A percentile compares a stretch with the other conserved stretches of the same genome.
phyloP scores from a whole-genome alignment of 1,284 basidiomycete species.

The Cryptococcus sp. region DNA sequence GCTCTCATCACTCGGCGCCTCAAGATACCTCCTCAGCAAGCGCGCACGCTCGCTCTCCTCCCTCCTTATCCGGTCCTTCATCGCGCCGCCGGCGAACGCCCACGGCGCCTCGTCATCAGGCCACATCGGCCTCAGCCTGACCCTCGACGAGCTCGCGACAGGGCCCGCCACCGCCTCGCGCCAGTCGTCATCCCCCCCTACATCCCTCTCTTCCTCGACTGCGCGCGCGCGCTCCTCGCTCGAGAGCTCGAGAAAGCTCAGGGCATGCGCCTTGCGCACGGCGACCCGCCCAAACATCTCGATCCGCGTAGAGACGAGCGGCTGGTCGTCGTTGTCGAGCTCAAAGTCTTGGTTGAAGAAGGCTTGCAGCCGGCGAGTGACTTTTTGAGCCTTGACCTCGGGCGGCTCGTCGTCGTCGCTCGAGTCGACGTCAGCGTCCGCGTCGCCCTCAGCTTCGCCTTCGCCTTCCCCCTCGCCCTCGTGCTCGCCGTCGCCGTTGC shows the following conservation, averaged over 20 bases:
- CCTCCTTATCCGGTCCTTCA: slow-evolving; percentile 25
- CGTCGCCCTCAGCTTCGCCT: background rate
- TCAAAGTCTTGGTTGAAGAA: slow-evolving; percentile 21
- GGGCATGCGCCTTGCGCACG: slow-evolving; percentile 37
- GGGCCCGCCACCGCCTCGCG: slow-evolving; percentile 10
- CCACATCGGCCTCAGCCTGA: slow-evolving; percentile 31
- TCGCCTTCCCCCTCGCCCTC: background rate
- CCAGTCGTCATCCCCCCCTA: slow-evolving; percentile 36
- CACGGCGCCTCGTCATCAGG: slow-evolving; percentile 41
- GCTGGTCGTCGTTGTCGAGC: slow-evolving; percentile 21
- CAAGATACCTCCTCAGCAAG: slow-evolving; percentile 39
- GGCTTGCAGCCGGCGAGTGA: slow-evolving; percentile 25
- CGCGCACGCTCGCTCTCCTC: slow-evolving; percentile 34
- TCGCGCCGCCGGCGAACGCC: slow-evolving; percentile 29
- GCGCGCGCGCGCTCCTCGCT: slow-evolving; percentile 18
- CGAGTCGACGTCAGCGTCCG: background rate
- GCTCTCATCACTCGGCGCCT: slow-evolving; percentile 39
- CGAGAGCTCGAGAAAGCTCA: slow-evolving; percentile 35
- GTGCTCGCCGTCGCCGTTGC: too few relatives aligned
- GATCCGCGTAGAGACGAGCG: slow-evolving; percentile 41
- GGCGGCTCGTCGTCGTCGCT: slow-evolving; percentile 29
- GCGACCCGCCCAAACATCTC: slow-evolving; percentile 42
- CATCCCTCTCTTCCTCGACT: slow-evolving; percentile 31
- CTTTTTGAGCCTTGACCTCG: slow-evolving; percentile 28
- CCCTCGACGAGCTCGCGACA: background rate